A percentile compares a stretch with the other conserved stretches of the same genome.
Conservation (phyloP, 2,329 filamentous ascomycete species). For the Chaetothyriales sp. region DNA sequence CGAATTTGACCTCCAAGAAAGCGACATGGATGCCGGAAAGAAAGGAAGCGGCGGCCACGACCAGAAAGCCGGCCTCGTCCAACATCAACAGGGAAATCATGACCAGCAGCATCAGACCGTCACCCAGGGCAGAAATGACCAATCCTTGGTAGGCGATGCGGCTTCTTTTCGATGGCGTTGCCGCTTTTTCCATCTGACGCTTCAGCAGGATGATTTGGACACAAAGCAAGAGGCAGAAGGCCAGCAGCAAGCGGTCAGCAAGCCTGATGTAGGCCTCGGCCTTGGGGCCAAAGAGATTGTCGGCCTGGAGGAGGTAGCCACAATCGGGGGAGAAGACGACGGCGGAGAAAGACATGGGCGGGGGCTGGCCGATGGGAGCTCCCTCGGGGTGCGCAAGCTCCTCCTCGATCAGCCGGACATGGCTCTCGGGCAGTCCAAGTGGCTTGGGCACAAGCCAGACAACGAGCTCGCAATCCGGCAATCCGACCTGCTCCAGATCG, state of each 20-base stretch:
- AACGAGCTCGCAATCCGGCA: conserved; percentile 77
- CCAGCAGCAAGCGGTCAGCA: conserved; percentile 34
- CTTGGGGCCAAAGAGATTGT: conserved; percentile 39
- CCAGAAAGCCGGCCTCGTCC: conserved; percentile 40
- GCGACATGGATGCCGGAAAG: conserved; percentile 47
- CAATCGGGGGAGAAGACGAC: conserved; percentile 53
- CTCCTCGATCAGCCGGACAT: conserved; percentile 33
- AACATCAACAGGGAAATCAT: conserved; percentile 44
- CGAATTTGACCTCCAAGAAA: conserved; percentile 51
- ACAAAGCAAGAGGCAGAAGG: conserved; percentile 39
- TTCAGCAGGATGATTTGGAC: conserved; percentile 44
- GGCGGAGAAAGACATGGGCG: conserved; percentile 45
- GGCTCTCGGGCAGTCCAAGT: conserved; percentile 20
- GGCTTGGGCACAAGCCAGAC: conserved; percentile 60
- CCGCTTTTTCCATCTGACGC: conserved; percentile 50
- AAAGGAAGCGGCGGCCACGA: conserved; percentile 44
- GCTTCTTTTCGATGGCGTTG: conserved; percentile 50
- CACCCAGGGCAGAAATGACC: conserved; percentile 47
- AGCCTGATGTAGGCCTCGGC: conserved; percentile 35
- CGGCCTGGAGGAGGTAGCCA: conserved; percentile 50
- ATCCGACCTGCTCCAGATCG: not conserved
- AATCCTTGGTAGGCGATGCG: conserved; percentile 52
- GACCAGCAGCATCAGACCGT: conserved; percentile 43
- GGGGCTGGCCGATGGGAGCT: conserved; percentile 37
- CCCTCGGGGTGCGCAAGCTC: conserved; percentile 49